phyloP scores from a whole-genome alignment of 768 basidiomycete species.

The Amanita pallidorosea region DNA sequence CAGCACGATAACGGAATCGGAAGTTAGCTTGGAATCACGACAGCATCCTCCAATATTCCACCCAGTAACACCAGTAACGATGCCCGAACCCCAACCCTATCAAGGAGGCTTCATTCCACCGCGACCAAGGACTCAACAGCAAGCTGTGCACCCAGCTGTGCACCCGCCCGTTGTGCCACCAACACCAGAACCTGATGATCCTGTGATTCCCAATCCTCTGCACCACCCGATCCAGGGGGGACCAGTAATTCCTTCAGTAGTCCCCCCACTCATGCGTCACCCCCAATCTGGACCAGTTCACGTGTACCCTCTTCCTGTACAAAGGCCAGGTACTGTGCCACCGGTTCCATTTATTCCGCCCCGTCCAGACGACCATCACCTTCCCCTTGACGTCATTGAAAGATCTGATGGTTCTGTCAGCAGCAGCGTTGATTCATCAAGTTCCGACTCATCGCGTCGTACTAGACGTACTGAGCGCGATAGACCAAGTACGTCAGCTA shows the following conservation, averaged over 20 bases:
- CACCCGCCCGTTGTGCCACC: slow-evolving; percentile 6
- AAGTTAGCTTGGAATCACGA: slow-evolving; percentile 1
- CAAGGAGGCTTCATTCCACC: background rate
- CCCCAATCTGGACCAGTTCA: background rate
- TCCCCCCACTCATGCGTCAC: background rate
- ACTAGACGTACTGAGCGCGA: background rate
- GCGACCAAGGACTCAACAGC: background rate
- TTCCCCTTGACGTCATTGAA: slow-evolving; percentile 3
- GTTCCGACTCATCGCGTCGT: slow-evolving; percentile 4
- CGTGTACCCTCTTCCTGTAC: background rate
- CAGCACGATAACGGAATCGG: slow-evolving; percentile 5
- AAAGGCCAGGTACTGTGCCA: background rate
- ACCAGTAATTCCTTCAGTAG: background rate
- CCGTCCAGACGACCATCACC: slow-evolving; percentile 1
- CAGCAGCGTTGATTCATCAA: slow-evolving; percentile 7
- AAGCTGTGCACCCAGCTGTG: background rate
- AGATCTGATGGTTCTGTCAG: slow-evolving; percentile 6
- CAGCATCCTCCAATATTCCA: slow-evolving; percentile 3
- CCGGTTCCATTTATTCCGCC: background rate
- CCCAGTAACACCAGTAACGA: slow-evolving; percentile 3
- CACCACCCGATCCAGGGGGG: background rate
- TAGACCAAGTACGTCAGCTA: background rate
- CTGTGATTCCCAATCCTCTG: background rate
- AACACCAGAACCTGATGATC: slow-evolving; percentile 5
- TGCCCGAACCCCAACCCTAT: slow-evolving; percentile 7